phyloP scores from a whole-genome alignment of 2,329 filamentous ascomycete genomes.

The Phialophora expanda region DNA sequence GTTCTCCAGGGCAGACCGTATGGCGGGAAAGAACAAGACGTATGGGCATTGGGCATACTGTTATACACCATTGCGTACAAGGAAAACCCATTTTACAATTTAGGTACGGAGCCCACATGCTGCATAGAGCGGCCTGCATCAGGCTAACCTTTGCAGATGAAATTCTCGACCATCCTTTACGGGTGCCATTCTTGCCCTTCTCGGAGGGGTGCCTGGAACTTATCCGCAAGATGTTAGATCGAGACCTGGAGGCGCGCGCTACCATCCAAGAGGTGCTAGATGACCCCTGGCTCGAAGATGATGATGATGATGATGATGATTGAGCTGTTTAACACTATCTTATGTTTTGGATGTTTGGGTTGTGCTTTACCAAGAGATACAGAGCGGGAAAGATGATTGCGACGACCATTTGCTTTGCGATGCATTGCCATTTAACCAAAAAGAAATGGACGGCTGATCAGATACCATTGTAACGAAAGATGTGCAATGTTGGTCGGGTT shows the following conservation, averaged over 20 bases:
- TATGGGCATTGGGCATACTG: slow-evolving; percentile 95
- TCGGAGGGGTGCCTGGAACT: slow-evolving; percentile 90
- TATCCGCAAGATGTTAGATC: slow-evolving; percentile 87
- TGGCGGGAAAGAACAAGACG: slow-evolving; percentile 93
- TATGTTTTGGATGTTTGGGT: background rate
- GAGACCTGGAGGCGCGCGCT: slow-evolving; percentile 80
- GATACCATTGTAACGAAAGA: background rate
- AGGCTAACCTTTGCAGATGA: slow-evolving; percentile 70
- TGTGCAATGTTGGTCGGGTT: background rate
- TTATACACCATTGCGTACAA: slow-evolving; percentile 99
- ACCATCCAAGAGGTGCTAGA: slow-evolving; percentile 87
- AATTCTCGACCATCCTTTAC: slow-evolving; percentile 95
- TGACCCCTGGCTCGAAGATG: slow-evolving; percentile 74
- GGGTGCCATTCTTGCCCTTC: slow-evolving; percentile 72
- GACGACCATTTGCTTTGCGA: background rate
- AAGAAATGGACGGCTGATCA: background rate
- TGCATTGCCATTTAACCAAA: background rate
- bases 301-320: slow-evolving; percentile 31
- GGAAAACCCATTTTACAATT: slow-evolving; percentile 62
- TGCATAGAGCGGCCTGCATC: background rate
- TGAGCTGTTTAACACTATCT: background rate
- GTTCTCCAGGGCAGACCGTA: slow-evolving; percentile 92
- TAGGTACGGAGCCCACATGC: slow-evolving; percentile 21
- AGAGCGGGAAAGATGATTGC: slow-evolving; percentile 3
- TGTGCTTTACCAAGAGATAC: slow-evolving; percentile 11